Base-by-base conservation (phyloP, 2,329 filamentous ascomycete genomes). In the Verticillium longisporum region DNA sequence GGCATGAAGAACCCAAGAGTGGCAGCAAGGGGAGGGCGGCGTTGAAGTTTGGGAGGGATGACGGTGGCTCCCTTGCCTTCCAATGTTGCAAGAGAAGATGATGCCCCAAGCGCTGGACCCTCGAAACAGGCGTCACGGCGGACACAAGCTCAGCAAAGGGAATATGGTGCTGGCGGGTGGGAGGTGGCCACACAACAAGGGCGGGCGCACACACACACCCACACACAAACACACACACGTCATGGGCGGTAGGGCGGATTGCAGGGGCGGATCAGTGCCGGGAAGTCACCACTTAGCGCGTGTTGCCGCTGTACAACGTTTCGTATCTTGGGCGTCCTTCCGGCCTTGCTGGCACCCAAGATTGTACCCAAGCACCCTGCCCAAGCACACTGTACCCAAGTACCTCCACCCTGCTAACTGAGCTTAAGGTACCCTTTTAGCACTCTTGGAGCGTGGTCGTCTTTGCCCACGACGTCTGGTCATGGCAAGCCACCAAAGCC, bases 171-270 rank as follows among this genome's bases (percentile, higher is more conserved):
- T 7, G 38, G 38, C 4, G 15, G 38, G 38, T 45, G 38, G 26
- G 26, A 31, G 38, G 38, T 41, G 38, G 38, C 26, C 38, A 41
- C 38, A n/a, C 15, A n/a, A 26, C 45, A 50, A 21, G 45, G 45
- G 45, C 34, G 34, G 45, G 45, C 26, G 26, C 26, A 3, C 26
- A 31, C 45, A 88, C 88, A 90, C 90, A 92, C n/a, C n/a, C 18
- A 21, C 18, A 21, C 18, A 21, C 18, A 21, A 1, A 31, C 26
- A 31, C 45, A 50, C 45, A 13, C 38, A 50, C 45, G 45, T 50
- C 45, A 50, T 50, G 21, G 26, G 45, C 45, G n/a, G 21, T 50
- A 50, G 45, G 45, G 45, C 45, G 45, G 45, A 50, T 50, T 50
- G 18, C 45, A 50, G 45, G 45, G 45, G 45, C 45, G 45, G 45